Base-by-base conservation (phyloP, 352 stramenopile species). In the Achlya hypogyna region DNA sequence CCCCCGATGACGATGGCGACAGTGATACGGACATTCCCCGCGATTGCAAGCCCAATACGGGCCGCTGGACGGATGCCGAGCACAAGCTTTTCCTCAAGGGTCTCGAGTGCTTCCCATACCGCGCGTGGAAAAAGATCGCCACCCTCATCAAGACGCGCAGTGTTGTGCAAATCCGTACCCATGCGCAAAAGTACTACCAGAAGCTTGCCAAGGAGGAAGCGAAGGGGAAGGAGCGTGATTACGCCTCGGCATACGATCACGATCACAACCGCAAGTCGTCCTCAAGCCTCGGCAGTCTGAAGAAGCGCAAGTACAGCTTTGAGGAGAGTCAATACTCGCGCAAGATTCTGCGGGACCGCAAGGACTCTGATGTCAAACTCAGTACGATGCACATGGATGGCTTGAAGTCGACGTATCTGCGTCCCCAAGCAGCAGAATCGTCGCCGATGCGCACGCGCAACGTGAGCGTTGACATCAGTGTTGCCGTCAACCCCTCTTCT, bases 81-180 rank as follows among this genome's bases (percentile, higher is more conserved):
- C 86, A 95, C 74, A 85, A 93, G 74, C 79, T 95, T n/a, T 95
- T 95, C 63, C 73, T 95, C 16, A 79, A 93, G 66, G 86, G 86
- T 0, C 80, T 95, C 45, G 83, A 93, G 71, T 83, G 81, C 62
- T 95, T 93, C 67, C 83, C 83, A 34, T 92, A 93, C 67, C 81
- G 83, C 28, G 86, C 84, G 16, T 95, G 86, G 86, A 95, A 95
- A 77, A 93, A 95, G 74, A 98, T 99, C 23, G 88, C 90, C 25
- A 85, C 82, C 47, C 78, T 93, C 27, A 98, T 99, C 75, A 93
- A 95, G 69, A 98, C 93, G 25, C 79, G 96, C 60, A 98, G 89
- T 6, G 84, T 95, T 42, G 86, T 95, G 62, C 86, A 95, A 75
- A 95, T 95, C 69, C 86, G 86, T 51, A 95, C 86, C 5, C 86